Evolutionary conservation across 2,329 filamentous ascomycete species (phyloP), one percentile per base, ranked within the genome.

Genomic region (Gliomastix tumulicola): DNA sequence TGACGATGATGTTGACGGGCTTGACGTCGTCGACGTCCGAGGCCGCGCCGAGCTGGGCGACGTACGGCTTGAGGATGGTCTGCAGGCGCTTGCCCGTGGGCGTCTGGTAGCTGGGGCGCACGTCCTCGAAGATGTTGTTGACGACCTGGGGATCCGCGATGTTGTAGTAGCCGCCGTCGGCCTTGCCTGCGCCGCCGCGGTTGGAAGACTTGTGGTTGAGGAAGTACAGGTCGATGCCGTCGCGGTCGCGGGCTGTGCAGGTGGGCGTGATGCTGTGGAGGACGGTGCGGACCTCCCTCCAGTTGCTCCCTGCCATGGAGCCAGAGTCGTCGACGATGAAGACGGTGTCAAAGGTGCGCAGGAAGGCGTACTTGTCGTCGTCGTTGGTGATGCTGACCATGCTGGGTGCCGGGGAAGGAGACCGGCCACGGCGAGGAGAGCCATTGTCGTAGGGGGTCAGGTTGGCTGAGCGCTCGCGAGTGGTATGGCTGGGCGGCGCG

Each of bases 291-390:
- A 86, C 85, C 57, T 96, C 85, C 11, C 63, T 58, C 90, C 90
- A 97, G 17, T 71, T 74, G 15, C 65, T 54, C 13, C 83, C 86
- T 2, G 68, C 66, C 90, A 97, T 97, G 49, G 83, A 89, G 5
- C 79, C 77, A n/a, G 82, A 88, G 65, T 97, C 90, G 54, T 97
- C 90, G 53, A 97, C 87, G 2, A 97, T 63, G 56, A 97, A 89
- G 38, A 90, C 63, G 22, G 88, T 96, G 62, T 97, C 88, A 54
- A 95, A 96, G 13, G 70, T 70, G 28, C 62, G 57, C 6, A 97
- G 76, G 54, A 94, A 94, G 3, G 79, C 73, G 54, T 86, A 90
- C 3, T 70, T 74, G 49, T 88, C 82, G 46, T 88, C 80, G 17
- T 62, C 59, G 28, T 32, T 35, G 20, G 23, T 32, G 25, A n/a